Conservation (phyloP, 2,329 filamentous ascomycete species). For the Penicillium sp. region DNA sequence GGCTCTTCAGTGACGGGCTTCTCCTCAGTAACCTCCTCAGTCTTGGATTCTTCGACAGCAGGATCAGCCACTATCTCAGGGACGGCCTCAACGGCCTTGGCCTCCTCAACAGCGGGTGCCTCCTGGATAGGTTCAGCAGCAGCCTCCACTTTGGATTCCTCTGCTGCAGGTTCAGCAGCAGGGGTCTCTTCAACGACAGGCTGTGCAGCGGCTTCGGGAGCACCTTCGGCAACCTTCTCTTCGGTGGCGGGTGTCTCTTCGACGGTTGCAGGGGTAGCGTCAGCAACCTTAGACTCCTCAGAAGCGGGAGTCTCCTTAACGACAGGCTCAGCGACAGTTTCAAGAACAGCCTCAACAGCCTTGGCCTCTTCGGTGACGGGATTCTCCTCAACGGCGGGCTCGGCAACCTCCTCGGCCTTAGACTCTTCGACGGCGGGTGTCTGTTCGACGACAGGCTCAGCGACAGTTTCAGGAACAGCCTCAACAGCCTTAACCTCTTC, state of each 20-base stretch:
- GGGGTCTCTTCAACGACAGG: not conserved
- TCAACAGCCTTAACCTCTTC: conserved; percentile 6
- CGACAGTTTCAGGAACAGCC: conserved; percentile 6
- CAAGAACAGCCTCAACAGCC: conserved; percentile 4
- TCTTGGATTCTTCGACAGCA: conserved; percentile 9
- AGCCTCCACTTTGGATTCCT: conserved; percentile 3
- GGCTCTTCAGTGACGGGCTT: not conserved
- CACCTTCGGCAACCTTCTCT: not conserved
- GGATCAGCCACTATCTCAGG: conserved; percentile 7
- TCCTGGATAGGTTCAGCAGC: conserved; percentile 12
- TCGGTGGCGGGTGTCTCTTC: not conserved
- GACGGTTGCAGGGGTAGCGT: not conserved
- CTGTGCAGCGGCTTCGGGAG: not conserved
- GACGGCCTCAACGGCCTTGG: conserved; percentile 6
- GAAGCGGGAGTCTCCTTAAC: not conserved
- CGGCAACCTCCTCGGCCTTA: not conserved
- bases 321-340: conserved; percentile 5
- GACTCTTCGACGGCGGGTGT: not conserved
- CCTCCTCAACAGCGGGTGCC: not conserved
- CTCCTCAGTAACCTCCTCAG: not conserved
- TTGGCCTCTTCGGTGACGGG: not conserved
- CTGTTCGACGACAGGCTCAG: not conserved
- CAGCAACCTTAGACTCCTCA: not conserved
- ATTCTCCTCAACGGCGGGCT: not conserved
- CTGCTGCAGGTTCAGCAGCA: not conserved